Evolutionary conservation across 2,329 filamentous ascomycete species (phyloP).

Genomic region (Aphanocladium album): DNA sequence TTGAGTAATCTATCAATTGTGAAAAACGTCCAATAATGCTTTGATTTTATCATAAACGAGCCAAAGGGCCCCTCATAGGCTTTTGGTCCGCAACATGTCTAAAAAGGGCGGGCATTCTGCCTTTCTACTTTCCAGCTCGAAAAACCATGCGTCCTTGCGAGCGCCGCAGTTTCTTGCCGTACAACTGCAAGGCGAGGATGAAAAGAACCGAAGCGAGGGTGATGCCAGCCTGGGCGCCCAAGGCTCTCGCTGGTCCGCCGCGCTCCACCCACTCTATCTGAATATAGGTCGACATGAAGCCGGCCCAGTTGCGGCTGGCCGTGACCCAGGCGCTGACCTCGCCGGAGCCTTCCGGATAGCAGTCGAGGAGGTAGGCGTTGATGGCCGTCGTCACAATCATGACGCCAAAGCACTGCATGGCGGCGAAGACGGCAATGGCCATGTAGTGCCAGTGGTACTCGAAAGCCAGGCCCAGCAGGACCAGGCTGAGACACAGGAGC

Average conservation of each 20-base stretch:
- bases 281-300: not conserved
- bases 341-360: constrained; percentile 30
- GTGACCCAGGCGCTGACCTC: not conserved
- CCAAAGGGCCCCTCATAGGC: too few species aligned
- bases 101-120: too few species aligned
- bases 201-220: not conserved
- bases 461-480: constrained; percentile 49
- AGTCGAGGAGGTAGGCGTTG: constrained; percentile 42
- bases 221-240: not conserved
- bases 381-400: constrained; percentile 44
- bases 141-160: not conserved
- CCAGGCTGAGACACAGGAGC: constrained; percentile 44
- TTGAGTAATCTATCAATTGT: too few species aligned
- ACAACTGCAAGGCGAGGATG: not conserved
- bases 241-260: not conserved
- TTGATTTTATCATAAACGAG: too few species aligned
- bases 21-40: too few species aligned
- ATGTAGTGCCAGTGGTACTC: constrained; percentile 48
- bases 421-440: constrained; percentile 17
- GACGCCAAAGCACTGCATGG: constrained; percentile 46
- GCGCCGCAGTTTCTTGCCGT: not conserved
- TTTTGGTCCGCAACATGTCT: too few species aligned
- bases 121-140: not conserved
- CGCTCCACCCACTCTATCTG: not conserved
- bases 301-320: not conserved